Evolutionary conservation across 2,329 filamentous ascomycete genomes (phyloP).

Genomic region (Pleurostoma richardsiae): DNA sequence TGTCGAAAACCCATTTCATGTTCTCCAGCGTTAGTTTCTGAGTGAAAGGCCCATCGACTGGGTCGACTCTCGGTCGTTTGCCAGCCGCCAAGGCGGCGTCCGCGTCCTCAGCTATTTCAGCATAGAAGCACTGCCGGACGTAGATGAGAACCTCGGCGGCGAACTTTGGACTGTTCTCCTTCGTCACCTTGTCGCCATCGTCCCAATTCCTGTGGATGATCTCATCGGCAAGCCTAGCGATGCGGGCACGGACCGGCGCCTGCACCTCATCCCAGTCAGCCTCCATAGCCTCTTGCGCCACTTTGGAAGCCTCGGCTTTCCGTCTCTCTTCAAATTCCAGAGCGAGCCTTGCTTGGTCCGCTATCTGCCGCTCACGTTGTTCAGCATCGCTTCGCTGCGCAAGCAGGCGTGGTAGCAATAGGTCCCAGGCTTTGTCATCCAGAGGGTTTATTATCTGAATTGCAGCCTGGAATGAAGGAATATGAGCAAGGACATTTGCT

Average conservation of each 20-base stretch:
- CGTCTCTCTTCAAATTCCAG: constrained; percentile 9
- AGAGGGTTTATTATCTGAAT: constrained; percentile 64
- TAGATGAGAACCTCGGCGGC: constrained; percentile 67
- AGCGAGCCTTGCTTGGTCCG: constrained; percentile 15
- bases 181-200: constrained; percentile 56
- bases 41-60: constrained; percentile 47
- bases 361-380: constrained; percentile 39
- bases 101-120: constrained; percentile 49
- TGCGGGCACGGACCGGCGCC: constrained; percentile 58
- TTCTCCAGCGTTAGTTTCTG: constrained; percentile 71
- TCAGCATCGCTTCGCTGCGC: constrained; percentile 63
- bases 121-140: constrained; percentile 63
- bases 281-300: constrained; percentile 55
- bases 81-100: constrained; percentile 40
- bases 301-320: constrained; percentile 29
- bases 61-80: constrained; percentile 37
- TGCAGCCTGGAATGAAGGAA: constrained; percentile 70
- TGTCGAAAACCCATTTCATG: constrained; percentile 82
- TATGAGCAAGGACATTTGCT: constrained; percentile 58
- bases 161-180: constrained; percentile 61
- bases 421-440: constrained; percentile 64
- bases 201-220: constrained; percentile 63
- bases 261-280: constrained; percentile 69
- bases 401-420: constrained; percentile 62
- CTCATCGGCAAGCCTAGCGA: constrained; percentile 65